Percentiles rank a stretch among this genome's conserved stretches.
Conservation (phyloP, 2,329 filamentous ascomycete species). For the Gaeumannomyces tritici region DNA sequence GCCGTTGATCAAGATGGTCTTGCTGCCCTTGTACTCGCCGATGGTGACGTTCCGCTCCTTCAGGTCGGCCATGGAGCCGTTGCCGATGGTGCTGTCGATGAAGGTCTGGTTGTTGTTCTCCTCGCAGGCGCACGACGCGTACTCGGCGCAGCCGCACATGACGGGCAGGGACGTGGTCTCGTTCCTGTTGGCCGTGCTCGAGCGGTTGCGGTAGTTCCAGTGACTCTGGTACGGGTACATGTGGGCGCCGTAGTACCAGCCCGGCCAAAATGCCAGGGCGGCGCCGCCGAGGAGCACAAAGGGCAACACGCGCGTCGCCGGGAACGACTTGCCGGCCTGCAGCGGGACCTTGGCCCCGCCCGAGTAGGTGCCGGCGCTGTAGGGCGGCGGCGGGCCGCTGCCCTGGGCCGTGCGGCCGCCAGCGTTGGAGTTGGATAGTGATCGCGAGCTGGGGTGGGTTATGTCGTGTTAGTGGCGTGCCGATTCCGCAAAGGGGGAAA, state of each 20-base stretch:
- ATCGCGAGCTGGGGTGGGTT: not conserved
- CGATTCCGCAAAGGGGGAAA: constrained; percentile 1
- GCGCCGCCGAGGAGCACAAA: constrained; percentile 34
- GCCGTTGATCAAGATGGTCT: constrained; percentile 64
- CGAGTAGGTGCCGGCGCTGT: constrained; percentile 55
- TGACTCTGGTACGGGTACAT: constrained; percentile 45
- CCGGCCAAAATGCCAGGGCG: constrained; percentile 49
- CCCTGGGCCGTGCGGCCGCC: constrained; percentile 48
- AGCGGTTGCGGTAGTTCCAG: constrained; percentile 39
- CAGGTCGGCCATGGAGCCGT: constrained; percentile 48
- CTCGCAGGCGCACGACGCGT: constrained; percentile 56
- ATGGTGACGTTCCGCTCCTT: constrained; percentile 56
- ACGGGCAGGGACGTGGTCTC: constrained; percentile 48
- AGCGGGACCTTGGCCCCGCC: constrained; percentile 58
- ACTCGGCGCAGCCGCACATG: constrained; percentile 53
- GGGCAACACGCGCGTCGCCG: constrained; percentile 40
- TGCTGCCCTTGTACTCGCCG: constrained; percentile 50
- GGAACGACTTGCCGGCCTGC: constrained; percentile 36
- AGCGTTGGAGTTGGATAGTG: constrained; percentile 23
- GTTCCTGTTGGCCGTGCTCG: constrained; percentile 40
- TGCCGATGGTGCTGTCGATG: constrained; percentile 53
- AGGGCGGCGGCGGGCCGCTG: constrained; percentile 45
- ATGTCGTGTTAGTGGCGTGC: not conserved
- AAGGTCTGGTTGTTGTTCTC: constrained; percentile 53
- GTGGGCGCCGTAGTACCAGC: constrained; percentile 57